These are phyloP conservation scores for Coniosporium apollinis DNA, from an alignment of 495 filamentous ascomycete species.

Conservation along the genomic window DNA sequence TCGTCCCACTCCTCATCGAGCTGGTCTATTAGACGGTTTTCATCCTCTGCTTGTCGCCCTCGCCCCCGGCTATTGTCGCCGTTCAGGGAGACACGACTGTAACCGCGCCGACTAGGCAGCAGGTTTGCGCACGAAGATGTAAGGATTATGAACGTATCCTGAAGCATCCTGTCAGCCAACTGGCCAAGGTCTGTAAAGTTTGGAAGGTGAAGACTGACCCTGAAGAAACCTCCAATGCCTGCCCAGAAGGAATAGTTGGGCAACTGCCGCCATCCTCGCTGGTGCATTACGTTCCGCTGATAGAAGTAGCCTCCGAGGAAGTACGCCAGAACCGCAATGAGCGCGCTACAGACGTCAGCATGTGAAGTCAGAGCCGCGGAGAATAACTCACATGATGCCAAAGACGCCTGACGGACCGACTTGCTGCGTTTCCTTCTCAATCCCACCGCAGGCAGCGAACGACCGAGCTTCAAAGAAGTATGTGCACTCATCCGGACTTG, in stretches of 20 bases:
- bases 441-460: constrained; percentile 62
- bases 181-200: background rate
- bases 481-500: constrained; percentile 72
- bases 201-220: constrained; percentile 37
- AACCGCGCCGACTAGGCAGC: constrained; percentile 45
- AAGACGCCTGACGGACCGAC: constrained; percentile 82
- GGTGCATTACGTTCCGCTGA: constrained; percentile 86
- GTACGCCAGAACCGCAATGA: constrained; percentile 75
- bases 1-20: constrained; percentile 73
- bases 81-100: constrained; percentile 31
- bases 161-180: background rate
- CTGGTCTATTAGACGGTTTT: constrained; percentile 89
- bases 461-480: constrained; percentile 96
- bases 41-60: constrained; percentile 41
- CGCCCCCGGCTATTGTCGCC: constrained; percentile 21
- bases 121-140: constrained; percentile 59
- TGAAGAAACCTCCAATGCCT: constrained; percentile 66
- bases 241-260: constrained; percentile 92
- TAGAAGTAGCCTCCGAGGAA: constrained; percentile 86
- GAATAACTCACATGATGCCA: constrained; percentile 66
- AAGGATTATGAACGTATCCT: constrained; percentile 73
- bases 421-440: constrained; percentile 40
- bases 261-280: constrained; percentile 86
- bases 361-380: constrained; percentile 11
- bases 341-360: constrained; percentile 20